Conservation (phyloP, 2,329 filamentous ascomycete genomes). For the Fusarium sacchari region DNA sequence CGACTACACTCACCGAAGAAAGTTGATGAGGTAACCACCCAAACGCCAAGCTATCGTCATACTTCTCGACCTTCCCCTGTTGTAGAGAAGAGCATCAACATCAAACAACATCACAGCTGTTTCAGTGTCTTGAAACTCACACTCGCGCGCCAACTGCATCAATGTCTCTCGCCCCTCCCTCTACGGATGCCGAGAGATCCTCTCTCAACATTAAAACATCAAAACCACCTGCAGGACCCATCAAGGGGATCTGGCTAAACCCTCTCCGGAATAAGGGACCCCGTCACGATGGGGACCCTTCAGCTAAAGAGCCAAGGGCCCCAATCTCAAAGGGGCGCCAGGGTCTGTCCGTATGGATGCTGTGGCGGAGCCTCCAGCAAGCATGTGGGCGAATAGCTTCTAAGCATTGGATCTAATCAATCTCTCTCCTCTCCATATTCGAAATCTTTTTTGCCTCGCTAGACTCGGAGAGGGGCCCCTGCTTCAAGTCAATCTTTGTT, state of each 20-base stretch:
- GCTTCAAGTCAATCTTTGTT: not conserved
- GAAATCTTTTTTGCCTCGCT: slow-evolving; percentile 7
- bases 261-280: not conserved
- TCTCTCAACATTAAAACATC: not conserved
- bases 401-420: slow-evolving; percentile 38
- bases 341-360: slow-evolving; percentile 5
- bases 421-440: slow-evolving; percentile 10
- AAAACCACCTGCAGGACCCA: slow-evolving; percentile 3
- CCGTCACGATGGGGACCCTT: slow-evolving; percentile 1
- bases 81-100: not conserved
- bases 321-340: not conserved
- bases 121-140: not conserved
- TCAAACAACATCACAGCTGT: not conserved
- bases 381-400: slow-evolving; percentile 30
- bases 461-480: not conserved
- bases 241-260: slow-evolving; percentile 17
- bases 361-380: slow-evolving; percentile 7
- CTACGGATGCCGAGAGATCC: not conserved
- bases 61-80: not conserved
- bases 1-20: not conserved
- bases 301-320: slow-evolving; percentile 2
- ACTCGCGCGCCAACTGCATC: slow-evolving; percentile 3
- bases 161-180: slow-evolving; percentile 9
- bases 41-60: not conserved
- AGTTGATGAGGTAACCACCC: not conserved